Evolutionary conservation across 306 rosid species (phyloP).

Genomic region (Pterocarpus santalinus): DNA sequence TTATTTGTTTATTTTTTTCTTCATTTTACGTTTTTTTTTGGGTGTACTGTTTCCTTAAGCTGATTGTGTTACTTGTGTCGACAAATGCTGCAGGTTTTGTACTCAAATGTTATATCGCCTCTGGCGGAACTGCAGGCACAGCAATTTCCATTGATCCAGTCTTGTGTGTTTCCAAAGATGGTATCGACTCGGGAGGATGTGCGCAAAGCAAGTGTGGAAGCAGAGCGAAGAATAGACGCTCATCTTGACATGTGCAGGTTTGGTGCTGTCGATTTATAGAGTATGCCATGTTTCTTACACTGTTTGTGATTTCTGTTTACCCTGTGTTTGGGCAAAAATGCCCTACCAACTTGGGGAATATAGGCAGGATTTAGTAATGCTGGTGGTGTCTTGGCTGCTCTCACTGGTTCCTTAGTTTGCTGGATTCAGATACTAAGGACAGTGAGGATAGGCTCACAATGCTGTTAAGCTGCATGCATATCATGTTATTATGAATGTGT

Average conservation of each 20-base stretch:
- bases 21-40: background rate
- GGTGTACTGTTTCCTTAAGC: background rate
- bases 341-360: background rate
- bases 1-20: background rate
- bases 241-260: slow-evolving; percentile 87
- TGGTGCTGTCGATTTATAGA: slow-evolving; percentile 12
- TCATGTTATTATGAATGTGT: background rate
- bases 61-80: slow-evolving; percentile 35
- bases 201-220: slow-evolving; percentile 91
- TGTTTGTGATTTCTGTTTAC: slow-evolving; percentile 21
- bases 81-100: slow-evolving; percentile 74
- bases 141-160: slow-evolving; percentile 80
- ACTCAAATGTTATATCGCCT: slow-evolving; percentile 72
- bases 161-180: slow-evolving; percentile 86
- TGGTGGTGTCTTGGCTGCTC: slow-evolving; percentile 1
- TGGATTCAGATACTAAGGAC: background rate
- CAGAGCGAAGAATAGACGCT: slow-evolving; percentile 86
- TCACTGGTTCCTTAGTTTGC: slow-evolving; percentile 20
- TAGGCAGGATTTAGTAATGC: background rate
- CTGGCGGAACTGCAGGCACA: slow-evolving; percentile 86
- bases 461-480: slow-evolving; percentile 16
- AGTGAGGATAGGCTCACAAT: slow-evolving; percentile 27
- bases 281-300: background rate
- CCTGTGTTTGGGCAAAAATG: slow-evolving; percentile 11
- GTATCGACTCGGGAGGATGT: slow-evolving; percentile 74